These are phyloP conservation scores for Boletales sp. DNA, from an alignment of 768 basidiomycete species.

Conservation along the genomic window DNA sequence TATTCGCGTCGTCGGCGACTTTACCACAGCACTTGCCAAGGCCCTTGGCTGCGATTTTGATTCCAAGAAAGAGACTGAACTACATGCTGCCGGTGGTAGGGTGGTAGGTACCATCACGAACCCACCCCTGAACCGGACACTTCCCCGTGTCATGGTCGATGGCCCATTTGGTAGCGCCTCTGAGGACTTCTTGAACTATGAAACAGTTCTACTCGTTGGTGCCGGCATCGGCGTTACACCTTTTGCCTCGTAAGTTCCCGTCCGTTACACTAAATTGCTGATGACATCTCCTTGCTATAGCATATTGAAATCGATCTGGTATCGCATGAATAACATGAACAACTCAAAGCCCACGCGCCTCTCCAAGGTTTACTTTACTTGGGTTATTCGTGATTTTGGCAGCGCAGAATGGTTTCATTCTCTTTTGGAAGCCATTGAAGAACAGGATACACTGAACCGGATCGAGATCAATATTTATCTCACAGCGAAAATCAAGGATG, in stretches of 20 bases:
- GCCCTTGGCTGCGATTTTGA: conserved; percentile 83
- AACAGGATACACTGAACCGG: conserved; percentile 78
- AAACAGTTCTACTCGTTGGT: conserved; percentile 85
- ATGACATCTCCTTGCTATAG: conserved; percentile 32
- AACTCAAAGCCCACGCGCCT: conserved; percentile 73
- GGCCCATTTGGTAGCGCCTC: conserved; percentile 92
- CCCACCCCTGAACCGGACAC: conserved; percentile 62
- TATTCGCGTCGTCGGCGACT: conserved; percentile 90
- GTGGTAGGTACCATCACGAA: conserved; percentile 56
- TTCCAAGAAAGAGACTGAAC: conserved; percentile 45
- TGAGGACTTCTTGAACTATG: conserved; percentile 89
- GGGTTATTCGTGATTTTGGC: conserved; percentile 94
- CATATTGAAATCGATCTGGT: conserved; percentile 91
- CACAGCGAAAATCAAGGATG: conserved; percentile 86
- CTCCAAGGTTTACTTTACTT: conserved; percentile 90
- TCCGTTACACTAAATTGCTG: not conserved
- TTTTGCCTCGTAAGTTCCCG: conserved; percentile 76
- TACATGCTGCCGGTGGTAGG: conserved; percentile 46
- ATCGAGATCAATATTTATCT: conserved; percentile 96
- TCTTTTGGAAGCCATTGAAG: conserved; percentile 88
- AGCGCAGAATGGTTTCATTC: conserved; percentile 94
- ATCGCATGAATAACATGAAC: conserved; percentile 89
- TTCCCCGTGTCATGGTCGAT: conserved; percentile 94
- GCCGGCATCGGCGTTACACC: conserved; percentile 97
- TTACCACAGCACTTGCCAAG: conserved; percentile 77